Conservation (phyloP, 2,329 filamentous ascomycete species). For the Atkinsonella hypoxylon region DNA sequence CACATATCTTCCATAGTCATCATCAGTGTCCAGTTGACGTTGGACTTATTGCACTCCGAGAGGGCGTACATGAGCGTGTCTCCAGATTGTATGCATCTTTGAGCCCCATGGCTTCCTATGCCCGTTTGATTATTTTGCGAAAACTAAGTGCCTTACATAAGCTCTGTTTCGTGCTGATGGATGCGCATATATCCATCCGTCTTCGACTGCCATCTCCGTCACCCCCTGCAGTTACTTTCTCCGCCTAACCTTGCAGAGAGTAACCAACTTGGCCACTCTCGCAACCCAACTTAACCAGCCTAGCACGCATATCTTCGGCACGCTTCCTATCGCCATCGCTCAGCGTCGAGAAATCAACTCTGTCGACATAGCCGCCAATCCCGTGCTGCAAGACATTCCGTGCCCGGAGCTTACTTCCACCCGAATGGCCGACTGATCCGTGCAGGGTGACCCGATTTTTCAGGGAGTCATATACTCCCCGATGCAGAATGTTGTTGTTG, state of each 20-base stretch:
- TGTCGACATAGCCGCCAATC: conserved; percentile 52
- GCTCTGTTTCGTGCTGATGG: no score
- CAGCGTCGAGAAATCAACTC: conserved; percentile 42
- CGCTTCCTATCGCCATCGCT: conserved; percentile 29
- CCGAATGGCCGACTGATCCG: conserved; percentile 54
- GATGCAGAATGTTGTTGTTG: conserved; percentile 77
- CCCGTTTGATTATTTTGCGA: no score
- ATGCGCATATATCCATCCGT: no score
- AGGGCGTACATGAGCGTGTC: conserved; percentile 15
- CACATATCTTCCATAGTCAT: conserved; percentile 4
- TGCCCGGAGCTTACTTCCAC: conserved; percentile 43
- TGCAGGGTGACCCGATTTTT: conserved; percentile 60
- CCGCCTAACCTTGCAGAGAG: conserved; percentile 40
- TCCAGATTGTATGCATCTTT: conserved; percentile 16
- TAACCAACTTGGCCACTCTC: conserved; percentile 52
- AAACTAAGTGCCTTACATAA: no score
- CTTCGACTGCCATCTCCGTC: no score
- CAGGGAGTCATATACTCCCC: conserved; percentile 49
- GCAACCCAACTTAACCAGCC: conserved; percentile 49
- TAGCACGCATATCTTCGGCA: conserved; percentile 52
- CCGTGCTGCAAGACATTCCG: conserved; percentile 68
- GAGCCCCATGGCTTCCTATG: conserved; percentile 22
- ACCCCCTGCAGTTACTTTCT: no score
- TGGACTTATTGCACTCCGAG: conserved; percentile 6
- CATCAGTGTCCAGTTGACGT: background rate